Evolutionary conservation across 495 filamentous ascomycete genomes (phyloP).

Genomic region (Penicillium steckii): DNA sequence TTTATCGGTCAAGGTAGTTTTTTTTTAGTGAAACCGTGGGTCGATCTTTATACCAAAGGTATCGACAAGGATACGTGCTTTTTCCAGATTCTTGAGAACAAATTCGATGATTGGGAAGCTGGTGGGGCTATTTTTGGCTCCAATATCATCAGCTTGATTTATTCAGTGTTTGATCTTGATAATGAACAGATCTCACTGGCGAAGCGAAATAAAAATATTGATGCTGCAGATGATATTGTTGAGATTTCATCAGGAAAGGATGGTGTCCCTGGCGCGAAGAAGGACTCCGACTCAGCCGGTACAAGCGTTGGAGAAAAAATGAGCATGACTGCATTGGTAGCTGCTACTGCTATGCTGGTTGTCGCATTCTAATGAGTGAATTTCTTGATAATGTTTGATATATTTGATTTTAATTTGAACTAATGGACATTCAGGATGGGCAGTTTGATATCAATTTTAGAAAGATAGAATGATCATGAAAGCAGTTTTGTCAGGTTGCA

Average conservation of each 20-base stretch:
- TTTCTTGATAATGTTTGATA: too few species aligned
- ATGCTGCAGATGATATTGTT: neutral
- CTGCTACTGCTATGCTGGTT: neutral
- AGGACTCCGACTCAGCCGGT: neutral
- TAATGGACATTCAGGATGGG: too few species aligned
- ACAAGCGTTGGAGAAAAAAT: neutral
- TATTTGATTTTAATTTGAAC: too few species aligned
- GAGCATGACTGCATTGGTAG: neutral
- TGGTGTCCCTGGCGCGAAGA: neutral
- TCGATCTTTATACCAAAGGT: too few species aligned
- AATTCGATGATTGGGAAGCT: neutral
- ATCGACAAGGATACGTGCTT: neutral
- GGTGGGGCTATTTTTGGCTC: neutral
- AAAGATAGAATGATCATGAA: too few species aligned
- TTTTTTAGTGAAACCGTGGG: too few species aligned
- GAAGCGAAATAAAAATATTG: neutral
- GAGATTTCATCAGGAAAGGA: neutral
- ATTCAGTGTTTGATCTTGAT: neutral
- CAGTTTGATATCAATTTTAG: too few species aligned
- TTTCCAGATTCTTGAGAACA: neutral
- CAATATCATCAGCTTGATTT: neutral
- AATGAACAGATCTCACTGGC: neutral
- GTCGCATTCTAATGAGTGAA: too few species aligned
- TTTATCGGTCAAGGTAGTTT: conserved; percentile 2
- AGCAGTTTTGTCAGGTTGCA: too few species aligned